Evolutionary conservation across 2,329 filamentous ascomycete genomes (phyloP).

Genomic region (Fusarium guadeloupense): DNA sequence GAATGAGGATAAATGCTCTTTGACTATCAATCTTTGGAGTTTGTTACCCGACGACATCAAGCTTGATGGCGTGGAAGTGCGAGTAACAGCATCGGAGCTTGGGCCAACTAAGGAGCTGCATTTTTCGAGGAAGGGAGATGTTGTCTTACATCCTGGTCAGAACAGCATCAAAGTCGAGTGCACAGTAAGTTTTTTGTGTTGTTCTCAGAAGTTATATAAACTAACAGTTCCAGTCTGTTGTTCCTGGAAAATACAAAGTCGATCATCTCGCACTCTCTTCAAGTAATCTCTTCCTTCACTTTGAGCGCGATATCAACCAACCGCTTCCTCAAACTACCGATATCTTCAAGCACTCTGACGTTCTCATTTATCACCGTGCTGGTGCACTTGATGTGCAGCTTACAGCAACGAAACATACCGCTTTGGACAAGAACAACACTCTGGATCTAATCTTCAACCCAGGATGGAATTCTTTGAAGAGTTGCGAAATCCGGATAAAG

Average conservation of each 20-base stretch:
- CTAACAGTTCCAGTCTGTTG: conserved; percentile 62
- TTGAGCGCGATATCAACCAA: conserved; percentile 68
- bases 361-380: conserved; percentile 77
- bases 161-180: conserved; percentile 52
- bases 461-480: conserved; percentile 76
- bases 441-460: conserved; percentile 78
- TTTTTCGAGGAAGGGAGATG: conserved; percentile 44
- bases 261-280: conserved; percentile 74
- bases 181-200: conserved; percentile 45
- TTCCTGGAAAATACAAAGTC: conserved; percentile 78
- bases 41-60: conserved; percentile 75
- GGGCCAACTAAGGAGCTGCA: conserved; percentile 68
- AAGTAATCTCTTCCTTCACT: conserved; percentile 70
- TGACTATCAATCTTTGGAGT: conserved; percentile 75
- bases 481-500: conserved; percentile 68
- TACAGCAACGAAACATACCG: conserved; percentile 72
- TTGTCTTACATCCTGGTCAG: conserved; percentile 58
- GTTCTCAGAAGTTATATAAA: not conserved
- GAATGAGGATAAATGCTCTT: conserved; percentile 76
- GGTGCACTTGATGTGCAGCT: conserved; percentile 75
- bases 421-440: conserved; percentile 80
- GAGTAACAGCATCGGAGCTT: conserved; percentile 64
- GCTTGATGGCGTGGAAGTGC: conserved; percentile 71
- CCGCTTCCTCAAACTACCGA: conserved; percentile 56
- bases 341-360: conserved; percentile 67